These are phyloP conservation scores for Juglanconis oblonga DNA, from an alignment of 2,329 filamentous ascomycete genomes.

Conservation along the genomic window DNA sequence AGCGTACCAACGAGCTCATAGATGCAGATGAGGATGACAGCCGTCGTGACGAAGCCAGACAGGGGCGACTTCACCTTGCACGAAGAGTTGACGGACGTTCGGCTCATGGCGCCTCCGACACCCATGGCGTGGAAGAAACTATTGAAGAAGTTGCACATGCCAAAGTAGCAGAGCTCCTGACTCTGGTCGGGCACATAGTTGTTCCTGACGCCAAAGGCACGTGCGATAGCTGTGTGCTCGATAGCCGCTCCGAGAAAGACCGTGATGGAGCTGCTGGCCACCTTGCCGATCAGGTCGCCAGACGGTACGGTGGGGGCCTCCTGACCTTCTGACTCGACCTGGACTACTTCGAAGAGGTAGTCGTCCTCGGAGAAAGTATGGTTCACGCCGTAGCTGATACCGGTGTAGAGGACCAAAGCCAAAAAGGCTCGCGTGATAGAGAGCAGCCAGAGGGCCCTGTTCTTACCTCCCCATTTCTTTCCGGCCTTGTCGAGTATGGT, in stretches of 20 bases:
- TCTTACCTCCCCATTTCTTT: slow-evolving; percentile 56
- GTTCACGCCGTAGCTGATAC: slow-evolving; percentile 63
- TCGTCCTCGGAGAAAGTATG: slow-evolving; percentile 38
- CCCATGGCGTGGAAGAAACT: slow-evolving; percentile 64
- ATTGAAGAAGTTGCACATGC: slow-evolving; percentile 61
- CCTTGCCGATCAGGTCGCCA: slow-evolving; percentile 46
- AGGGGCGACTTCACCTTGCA: slow-evolving; percentile 61
- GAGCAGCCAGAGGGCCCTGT: slow-evolving; percentile 55
- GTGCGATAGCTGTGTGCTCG: slow-evolving; percentile 63
- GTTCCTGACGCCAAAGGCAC: slow-evolving; percentile 60
- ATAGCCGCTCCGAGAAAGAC: slow-evolving; percentile 60
- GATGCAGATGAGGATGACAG: slow-evolving; percentile 59
- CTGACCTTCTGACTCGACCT: slow-evolving; percentile 56
- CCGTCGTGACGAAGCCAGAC: slow-evolving; percentile 58
- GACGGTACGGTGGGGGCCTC: slow-evolving; percentile 46
- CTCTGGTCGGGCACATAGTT: slow-evolving; percentile 62
- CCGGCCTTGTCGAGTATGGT: slow-evolving; percentile 55
- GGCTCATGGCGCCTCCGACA: slow-evolving; percentile 63
- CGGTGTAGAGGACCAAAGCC: slow-evolving; percentile 58
- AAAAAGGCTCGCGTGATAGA: slow-evolving; percentile 60
- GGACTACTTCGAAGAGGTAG: slow-evolving; percentile 55
- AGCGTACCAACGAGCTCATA: slow-evolving; percentile 59
- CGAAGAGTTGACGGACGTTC: slow-evolving; percentile 65
- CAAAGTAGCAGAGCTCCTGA: slow-evolving; percentile 64
- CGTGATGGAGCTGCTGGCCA: slow-evolving; percentile 53